These are phyloP conservation scores for Kazachstania sp. DNA, from an alignment of 1,139 yeast species.

Conservation along the genomic window DNA sequence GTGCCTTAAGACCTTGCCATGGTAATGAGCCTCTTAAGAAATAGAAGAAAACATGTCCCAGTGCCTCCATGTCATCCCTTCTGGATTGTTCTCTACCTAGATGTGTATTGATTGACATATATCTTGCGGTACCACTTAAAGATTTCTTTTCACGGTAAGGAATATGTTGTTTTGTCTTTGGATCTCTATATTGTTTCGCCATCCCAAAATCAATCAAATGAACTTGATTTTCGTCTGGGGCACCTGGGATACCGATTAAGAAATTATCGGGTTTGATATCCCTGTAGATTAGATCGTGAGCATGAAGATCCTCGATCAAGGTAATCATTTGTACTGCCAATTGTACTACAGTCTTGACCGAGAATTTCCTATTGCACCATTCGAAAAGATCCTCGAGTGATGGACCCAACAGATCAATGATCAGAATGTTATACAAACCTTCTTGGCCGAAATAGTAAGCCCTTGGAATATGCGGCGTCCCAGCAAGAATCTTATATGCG, in stretches of 20 bases:
- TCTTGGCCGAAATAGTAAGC: conserved; percentile 78
- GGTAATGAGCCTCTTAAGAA: conserved; percentile 94
- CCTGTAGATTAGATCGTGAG: conserved; percentile 61
- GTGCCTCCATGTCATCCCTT: conserved; percentile 91
- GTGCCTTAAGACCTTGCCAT: conserved; percentile 95
- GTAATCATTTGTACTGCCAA: conserved; percentile 69
- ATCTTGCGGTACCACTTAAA: conserved; percentile 94
- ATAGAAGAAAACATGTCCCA: conserved; percentile 91
- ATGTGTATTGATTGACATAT: conserved; percentile 92
- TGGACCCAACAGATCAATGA: conserved; percentile 68
- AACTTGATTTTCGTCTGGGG: conserved; percentile 65
- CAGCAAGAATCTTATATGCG: conserved; percentile 57
- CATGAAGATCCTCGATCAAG: conserved; percentile 58
- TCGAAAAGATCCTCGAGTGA: conserved; percentile 71
- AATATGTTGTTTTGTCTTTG: conserved; percentile 89
- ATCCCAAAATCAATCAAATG: conserved; percentile 95
- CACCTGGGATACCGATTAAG: conserved; percentile 79
- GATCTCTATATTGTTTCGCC: conserved; percentile 93
- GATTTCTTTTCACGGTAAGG: conserved; percentile 96
- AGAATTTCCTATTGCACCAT: conserved; percentile 69
- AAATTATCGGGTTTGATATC: conserved; percentile 93
- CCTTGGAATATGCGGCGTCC: conserved; percentile 57
- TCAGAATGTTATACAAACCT: conserved; percentile 66
- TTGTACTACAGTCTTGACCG: conserved; percentile 63
- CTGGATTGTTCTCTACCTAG: conserved; percentile 94